Base-by-base conservation (phyloP, 1,284 basidiomycete genomes). In the Microbotryum silenes-acaulis region DNA sequence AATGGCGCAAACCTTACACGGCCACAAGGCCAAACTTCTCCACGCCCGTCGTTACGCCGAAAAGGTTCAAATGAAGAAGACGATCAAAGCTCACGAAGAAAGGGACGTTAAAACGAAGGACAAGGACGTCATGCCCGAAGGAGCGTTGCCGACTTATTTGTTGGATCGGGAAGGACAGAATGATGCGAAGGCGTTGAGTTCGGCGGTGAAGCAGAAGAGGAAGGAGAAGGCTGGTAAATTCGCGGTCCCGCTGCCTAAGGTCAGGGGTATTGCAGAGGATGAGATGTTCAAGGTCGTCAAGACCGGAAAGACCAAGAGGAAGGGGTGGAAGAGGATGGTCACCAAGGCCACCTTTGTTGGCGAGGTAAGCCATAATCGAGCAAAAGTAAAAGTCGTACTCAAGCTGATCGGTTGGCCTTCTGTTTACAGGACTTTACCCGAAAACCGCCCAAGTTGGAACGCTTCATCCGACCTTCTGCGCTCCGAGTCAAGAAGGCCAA, bases 231-330 rank as follows among this genome's bases (percentile, higher is more conserved):
- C 94, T 2, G 96, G 94, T 29, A 94, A 96, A 77, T 99, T 91
- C 78, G 85, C 91, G 29, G 96, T 99, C 2, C 96, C 94, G 4
- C 75, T 98, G 66, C 94, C 96, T 54, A 96, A 94, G 77, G 96
- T 99, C 57, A 81, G 94, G 60, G 96, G 96, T 51, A 97, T 99
- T 71, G 93, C 94, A 21, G 96, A 99, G 77, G 96, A 98, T 73
- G 96, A 99, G 81, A 96, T 94, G 84, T 99, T 99, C 83, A 97
- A 96, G 81, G 96, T 98, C 44, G 83, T 99, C 82, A 91, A 93
- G 80, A 94, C 94, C 0, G 96, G 96, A 60, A 97, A 97, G 81
- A 88, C 85, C 74, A 97, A 94, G 80, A 85, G 83, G 75, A 99
- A 98, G 78, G 84, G 88, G 29, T 99, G 96, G 96, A 99, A 99